These are phyloP conservation scores for Ustilago hordei DNA, from an alignment of 1,284 basidiomycete genomes.

Conservation along the genomic window DNA sequence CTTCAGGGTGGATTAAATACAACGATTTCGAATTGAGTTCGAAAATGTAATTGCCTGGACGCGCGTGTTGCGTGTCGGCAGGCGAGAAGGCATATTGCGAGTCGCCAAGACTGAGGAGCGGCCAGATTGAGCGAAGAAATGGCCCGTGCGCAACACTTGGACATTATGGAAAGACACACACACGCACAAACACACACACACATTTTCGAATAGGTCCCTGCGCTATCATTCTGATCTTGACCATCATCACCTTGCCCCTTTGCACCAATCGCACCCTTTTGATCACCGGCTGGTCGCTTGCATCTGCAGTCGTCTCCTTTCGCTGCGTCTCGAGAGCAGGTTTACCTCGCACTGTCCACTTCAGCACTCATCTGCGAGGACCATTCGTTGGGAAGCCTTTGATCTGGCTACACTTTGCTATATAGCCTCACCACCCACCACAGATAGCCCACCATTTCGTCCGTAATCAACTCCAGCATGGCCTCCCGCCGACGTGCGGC, in stretches of 20 bases:
- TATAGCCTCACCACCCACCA: background rate
- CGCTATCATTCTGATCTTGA: constrained; percentile 8
- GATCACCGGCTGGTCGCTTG: background rate
- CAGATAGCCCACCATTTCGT: constrained; percentile 36
- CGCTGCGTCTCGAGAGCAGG: background rate
- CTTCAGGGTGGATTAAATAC: background rate
- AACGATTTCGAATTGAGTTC: background rate
- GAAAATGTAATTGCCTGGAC: constrained; percentile 14
- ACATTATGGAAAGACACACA: constrained; percentile 10
- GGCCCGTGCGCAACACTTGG: constrained; percentile 50
- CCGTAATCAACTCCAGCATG: constrained; percentile 50
- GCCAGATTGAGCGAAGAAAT: constrained; percentile 1
- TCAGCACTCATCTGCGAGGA: constrained; percentile 2
- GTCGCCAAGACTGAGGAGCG: background rate
- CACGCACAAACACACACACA: constrained; percentile 2
- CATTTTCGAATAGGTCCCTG: constrained; percentile 6
- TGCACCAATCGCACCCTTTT: background rate
- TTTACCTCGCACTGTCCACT: background rate
- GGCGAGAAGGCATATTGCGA: background rate
- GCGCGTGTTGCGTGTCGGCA: constrained; percentile 22
- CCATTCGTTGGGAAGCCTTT: constrained; percentile 5
- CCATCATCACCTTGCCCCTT: constrained; percentile 2
- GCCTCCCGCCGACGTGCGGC: constrained; percentile 64
- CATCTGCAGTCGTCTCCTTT: background rate
- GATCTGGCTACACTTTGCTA: background rate